Percentiles rank a stretch among this genome's conserved stretches.
Conservation (phyloP, 2,329 filamentous ascomycete genomes). For the Cercospora janseana region DNA sequence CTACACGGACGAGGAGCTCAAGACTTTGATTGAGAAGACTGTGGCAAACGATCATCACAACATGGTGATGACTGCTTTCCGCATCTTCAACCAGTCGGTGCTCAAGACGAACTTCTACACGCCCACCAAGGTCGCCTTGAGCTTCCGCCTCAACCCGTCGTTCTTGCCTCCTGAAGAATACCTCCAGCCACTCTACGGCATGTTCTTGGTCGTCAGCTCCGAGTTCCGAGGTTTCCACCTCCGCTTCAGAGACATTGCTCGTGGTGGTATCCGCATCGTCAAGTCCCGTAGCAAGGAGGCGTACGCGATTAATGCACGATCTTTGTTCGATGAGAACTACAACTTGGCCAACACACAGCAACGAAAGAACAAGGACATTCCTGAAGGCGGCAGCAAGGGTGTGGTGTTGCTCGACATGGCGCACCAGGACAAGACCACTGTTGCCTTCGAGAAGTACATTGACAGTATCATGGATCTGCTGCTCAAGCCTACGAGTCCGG, state of each 20-base stretch:
- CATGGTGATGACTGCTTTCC: constrained; percentile 97
- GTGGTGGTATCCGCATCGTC: constrained; percentile 96
- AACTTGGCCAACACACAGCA: constrained; percentile 97
- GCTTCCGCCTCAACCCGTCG: constrained; percentile 84
- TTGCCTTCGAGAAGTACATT: constrained; percentile 99
- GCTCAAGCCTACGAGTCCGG: constrained; percentile 82
- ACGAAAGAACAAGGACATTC: constrained; percentile 99
- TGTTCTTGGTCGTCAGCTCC: constrained; percentile 97
- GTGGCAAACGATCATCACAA: constrained; percentile 91
- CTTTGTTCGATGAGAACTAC: constrained; percentile 98
- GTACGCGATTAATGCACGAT: constrained; percentile 93
- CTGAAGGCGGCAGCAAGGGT: constrained; percentile 96
- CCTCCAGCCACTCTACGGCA: constrained; percentile 87
- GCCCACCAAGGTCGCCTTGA: constrained; percentile 94
- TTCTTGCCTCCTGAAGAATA: constrained; percentile 94
- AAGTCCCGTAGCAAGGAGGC: constrained; percentile 96
- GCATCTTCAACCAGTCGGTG: constrained; percentile 88
- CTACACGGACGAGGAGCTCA: constrained; percentile 70
- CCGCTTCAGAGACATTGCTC: constrained; percentile 93
- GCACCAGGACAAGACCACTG: constrained; percentile 87
- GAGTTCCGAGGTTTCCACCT: constrained; percentile 97
- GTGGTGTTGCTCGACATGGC: constrained; percentile 91
- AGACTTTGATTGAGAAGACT: constrained; percentile 74
- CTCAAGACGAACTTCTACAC: constrained; percentile 98
- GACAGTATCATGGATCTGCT: constrained; percentile 96